Evolutionary conservation across 768 basidiomycete genomes (phyloP).

Genomic region (Mycena belliarum): DNA sequence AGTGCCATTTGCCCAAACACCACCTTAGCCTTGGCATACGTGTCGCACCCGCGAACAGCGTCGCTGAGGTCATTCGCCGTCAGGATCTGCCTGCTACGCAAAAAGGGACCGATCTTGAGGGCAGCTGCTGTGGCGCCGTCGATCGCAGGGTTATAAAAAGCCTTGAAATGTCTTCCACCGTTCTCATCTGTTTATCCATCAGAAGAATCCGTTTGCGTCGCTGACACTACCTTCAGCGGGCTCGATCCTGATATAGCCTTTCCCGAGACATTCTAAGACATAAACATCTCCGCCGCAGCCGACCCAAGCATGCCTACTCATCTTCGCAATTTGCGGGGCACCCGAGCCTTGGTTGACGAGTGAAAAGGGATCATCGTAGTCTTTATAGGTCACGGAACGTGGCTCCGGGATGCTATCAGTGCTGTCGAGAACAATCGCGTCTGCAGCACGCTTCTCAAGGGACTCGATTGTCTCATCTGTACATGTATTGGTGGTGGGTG

Average conservation of each 20-base stretch:
- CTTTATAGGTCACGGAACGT: slow-evolving; percentile 68
- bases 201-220: not conserved
- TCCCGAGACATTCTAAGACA: slow-evolving; percentile 74
- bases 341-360: slow-evolving; percentile 52
- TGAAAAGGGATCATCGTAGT: slow-evolving; percentile 75
- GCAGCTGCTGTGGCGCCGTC: slow-evolving; percentile 43
- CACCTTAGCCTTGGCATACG: slow-evolving; percentile 58
- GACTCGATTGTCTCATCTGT: slow-evolving; percentile 54
- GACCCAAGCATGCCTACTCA: slow-evolving; percentile 77
- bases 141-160: slow-evolving; percentile 56
- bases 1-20: slow-evolving; percentile 47
- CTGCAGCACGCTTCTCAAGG: slow-evolving; percentile 44
- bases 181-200: slow-evolving; percentile 27
- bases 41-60: slow-evolving; percentile 71
- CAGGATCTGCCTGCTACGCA: slow-evolving; percentile 52
- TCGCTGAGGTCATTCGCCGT: slow-evolving; percentile 55
- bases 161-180: slow-evolving; percentile 40
- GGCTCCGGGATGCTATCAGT: slow-evolving; percentile 50
- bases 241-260: slow-evolving; percentile 68
- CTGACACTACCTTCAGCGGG: slow-evolving; percentile 32
- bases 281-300: slow-evolving; percentile 71
- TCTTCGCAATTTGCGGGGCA: slow-evolving; percentile 49
- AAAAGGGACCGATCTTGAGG: slow-evolving; percentile 54
- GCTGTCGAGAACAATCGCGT: slow-evolving; percentile 26
- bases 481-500: not conserved